Percentiles rank a stretch among this genome's conserved stretches.
phyloP scores from a whole-genome alignment of 129 eudicot genomes.

The Deinandra increscens region DNA sequence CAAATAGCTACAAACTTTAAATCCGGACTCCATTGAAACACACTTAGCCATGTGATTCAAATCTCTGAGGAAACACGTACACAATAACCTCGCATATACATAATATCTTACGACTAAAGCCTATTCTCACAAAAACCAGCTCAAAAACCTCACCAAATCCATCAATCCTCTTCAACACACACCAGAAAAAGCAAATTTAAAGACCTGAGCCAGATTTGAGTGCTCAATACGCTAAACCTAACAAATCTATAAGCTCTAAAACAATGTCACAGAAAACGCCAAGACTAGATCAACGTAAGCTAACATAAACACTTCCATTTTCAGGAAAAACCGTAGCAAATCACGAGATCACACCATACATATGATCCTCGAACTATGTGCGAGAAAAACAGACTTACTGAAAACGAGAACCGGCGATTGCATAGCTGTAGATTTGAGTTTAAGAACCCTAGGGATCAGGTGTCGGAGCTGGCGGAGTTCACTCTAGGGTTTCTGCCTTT shows the following conservation, averaged over 20 bases:
- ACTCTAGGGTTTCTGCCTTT: slow-evolving; percentile 32
- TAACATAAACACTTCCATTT: neutral
- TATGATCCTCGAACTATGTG: slow-evolving; percentile 7
- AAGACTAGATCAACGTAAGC: slow-evolving; percentile 22
- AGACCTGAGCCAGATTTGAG: neutral
- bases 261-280: neutral
- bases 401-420: slow-evolving; percentile 78
- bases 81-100: neutral
- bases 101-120: neutral
- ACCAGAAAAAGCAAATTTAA: neutral
- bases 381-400: slow-evolving; percentile 42
- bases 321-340: neutral
- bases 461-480: slow-evolving; percentile 20
- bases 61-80: slow-evolving; percentile 2
- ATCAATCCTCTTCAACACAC: neutral
- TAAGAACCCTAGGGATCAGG: slow-evolving; percentile 11
- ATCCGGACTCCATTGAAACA: neutral
- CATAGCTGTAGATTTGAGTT: slow-evolving; percentile 33
- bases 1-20: neutral
- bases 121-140: neutral
- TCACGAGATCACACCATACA: slow-evolving; percentile 23
- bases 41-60: neutral
- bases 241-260: neutral
- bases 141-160: neutral
- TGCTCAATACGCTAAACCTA: slow-evolving; percentile 16